Evolutionary conservation across 129 eudicot genomes (phyloP).

Genomic region (Silybum marianum): DNA sequence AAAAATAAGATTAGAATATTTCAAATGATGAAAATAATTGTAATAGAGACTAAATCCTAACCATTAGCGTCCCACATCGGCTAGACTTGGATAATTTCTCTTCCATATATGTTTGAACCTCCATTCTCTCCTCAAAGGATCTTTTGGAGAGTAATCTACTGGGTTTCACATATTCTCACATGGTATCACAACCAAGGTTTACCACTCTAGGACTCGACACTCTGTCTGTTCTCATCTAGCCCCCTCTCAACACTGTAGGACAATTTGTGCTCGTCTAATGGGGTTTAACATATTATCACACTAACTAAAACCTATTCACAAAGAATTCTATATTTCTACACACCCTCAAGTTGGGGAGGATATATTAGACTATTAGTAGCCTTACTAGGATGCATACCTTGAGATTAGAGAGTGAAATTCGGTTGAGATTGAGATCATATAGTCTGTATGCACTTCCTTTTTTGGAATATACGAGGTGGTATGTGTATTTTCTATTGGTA

Average conservation of each 20-base stretch:
- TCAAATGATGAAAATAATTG: background rate
- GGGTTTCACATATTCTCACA: background rate
- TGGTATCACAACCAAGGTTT: too few relatives aligned
- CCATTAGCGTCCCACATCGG: background rate
- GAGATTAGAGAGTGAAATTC: background rate
- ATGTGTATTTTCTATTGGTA: background rate
- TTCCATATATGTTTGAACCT: background rate
- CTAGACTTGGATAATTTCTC: background rate
- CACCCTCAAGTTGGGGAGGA: background rate
- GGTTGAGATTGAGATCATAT: background rate
- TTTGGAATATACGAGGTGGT: background rate
- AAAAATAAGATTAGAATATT: background rate
- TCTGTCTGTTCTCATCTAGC: too few relatives aligned
- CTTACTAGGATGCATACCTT: background rate
- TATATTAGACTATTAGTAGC: background rate
- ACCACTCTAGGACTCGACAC: too few relatives aligned
- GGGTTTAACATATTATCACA: background rate
- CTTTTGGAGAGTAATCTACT: background rate
- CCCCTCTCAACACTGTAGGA: too few relatives aligned
- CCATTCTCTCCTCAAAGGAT: background rate
- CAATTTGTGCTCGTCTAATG: too few relatives aligned
- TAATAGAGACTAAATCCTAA: background rate
- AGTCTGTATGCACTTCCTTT: background rate
- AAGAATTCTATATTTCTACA: background rate
- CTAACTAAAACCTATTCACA: background rate